These are phyloP conservation scores for Monascus purpureus DNA, from an alignment of 495 filamentous ascomycete genomes.

Conservation along the genomic window DNA sequence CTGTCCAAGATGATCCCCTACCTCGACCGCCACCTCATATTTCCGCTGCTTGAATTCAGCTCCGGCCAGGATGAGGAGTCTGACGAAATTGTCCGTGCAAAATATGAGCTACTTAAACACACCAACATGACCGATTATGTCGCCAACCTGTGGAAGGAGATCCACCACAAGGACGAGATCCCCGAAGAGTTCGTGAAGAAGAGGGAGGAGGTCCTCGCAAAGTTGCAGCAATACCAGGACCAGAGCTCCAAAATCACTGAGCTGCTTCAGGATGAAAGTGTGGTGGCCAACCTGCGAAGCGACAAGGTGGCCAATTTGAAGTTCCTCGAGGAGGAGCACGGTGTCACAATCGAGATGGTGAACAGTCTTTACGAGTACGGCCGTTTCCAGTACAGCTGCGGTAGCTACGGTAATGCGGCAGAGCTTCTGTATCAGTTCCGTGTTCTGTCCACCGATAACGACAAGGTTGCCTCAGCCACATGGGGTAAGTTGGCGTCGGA, in stretches of 20 bases:
- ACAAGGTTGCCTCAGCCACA: slow-evolving; percentile 85
- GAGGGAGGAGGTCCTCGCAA: slow-evolving; percentile 74
- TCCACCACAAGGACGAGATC: slow-evolving; percentile 62
- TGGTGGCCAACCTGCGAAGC: slow-evolving; percentile 72
- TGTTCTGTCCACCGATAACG: slow-evolving; percentile 92
- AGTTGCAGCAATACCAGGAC: slow-evolving; percentile 66
- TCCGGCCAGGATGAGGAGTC: slow-evolving; percentile 42
- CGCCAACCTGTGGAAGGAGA: slow-evolving; percentile 70
- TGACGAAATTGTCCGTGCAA: slow-evolving; percentile 61
- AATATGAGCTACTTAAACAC: slow-evolving; percentile 82
- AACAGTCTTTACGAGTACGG: slow-evolving; percentile 88
- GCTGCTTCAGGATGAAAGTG: slow-evolving; percentile 71
- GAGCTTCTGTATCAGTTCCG: slow-evolving; percentile 92
- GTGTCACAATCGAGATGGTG: slow-evolving; percentile 87
- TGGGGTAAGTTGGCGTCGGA: slow-evolving; percentile 95
- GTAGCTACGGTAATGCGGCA: slow-evolving; percentile 74
- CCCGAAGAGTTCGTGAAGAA: slow-evolving; percentile 77
- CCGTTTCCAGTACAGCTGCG: slow-evolving; percentile 91
- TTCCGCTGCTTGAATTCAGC: slow-evolving; percentile 83
- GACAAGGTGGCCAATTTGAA: slow-evolving; percentile 97
- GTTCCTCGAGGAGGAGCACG: slow-evolving; percentile 87
- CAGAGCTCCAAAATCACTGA: slow-evolving; percentile 75
- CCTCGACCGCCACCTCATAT: slow-evolving; percentile 91
- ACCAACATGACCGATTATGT: slow-evolving; percentile 99
- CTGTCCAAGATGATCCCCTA: slow-evolving; percentile 79